Evolutionary conservation across 768 basidiomycete species (phyloP).

Genomic region (Leucosporidium yakuticum): DNA sequence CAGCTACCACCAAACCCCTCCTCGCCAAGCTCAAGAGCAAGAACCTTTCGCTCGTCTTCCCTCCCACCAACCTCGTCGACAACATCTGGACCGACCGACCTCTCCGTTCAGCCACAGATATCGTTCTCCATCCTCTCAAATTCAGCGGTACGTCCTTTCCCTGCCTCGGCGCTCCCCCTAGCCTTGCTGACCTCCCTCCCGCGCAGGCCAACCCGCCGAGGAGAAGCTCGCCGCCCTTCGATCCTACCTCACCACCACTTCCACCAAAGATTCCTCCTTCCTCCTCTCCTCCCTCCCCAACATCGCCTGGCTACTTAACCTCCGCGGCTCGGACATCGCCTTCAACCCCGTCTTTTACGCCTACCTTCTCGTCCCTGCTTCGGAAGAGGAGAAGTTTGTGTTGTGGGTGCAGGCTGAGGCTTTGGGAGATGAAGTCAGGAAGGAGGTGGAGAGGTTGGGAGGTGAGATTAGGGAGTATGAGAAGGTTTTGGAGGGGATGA

Average conservation of each 20-base stretch:
- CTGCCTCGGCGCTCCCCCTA: background rate
- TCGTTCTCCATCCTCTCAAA: constrained; percentile 64
- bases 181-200: background rate
- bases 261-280: constrained; percentile 59
- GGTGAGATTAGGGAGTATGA: constrained; percentile 64
- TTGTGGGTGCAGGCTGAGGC: constrained; percentile 58
- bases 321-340: constrained; percentile 83
- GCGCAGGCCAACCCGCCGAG: constrained; percentile 49
- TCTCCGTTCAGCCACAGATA: constrained; percentile 56
- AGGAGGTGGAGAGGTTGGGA: constrained; percentile 56
- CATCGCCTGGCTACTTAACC: constrained; percentile 79
- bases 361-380: constrained; percentile 66
- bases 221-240: constrained; percentile 67
- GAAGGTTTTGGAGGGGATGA: constrained; percentile 69
- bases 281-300: constrained; percentile 51
- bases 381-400: constrained; percentile 55
- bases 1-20: constrained; percentile 47
- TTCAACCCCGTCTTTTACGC: constrained; percentile 88
- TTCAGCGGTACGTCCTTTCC: constrained; percentile 46
- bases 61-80: constrained; percentile 72
- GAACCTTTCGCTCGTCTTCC: constrained; percentile 65
- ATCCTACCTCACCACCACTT: constrained; percentile 60
- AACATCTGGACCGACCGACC: constrained; percentile 75
- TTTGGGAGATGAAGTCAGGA: constrained; percentile 54
- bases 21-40: constrained; percentile 55